Evolutionary conservation across 2,329 filamentous ascomycete genomes (phyloP), one percentile per base, ranked within the genome.

Genomic region (Claviceps cyperi): DNA sequence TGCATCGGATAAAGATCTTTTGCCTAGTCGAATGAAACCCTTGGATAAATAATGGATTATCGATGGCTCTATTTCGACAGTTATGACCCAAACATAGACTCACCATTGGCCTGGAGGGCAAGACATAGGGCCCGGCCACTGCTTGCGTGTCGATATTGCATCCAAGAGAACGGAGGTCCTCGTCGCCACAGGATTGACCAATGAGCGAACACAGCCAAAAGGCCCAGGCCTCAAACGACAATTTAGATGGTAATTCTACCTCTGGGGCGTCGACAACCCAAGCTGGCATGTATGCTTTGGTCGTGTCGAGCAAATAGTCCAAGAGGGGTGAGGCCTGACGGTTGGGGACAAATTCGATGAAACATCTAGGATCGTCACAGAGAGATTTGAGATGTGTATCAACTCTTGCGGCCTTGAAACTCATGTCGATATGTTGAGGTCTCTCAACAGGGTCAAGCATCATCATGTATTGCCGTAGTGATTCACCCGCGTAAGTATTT

Each of bases 181-280:
- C 47, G 49, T 70, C 66, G 7, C 58, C 51, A 17, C 57, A 60
- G 4, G 69, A 56, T 44, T 70, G 66, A 1, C 67, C 68, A 9
- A 69, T 59, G 46, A 69, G 60, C 5, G 66, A 61, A 52, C 67
- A 68, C 3, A 69, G 55, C 66, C 68, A 71, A 46, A 70, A 70
- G 1, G 63, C 65, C 66, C 66, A 69, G 1, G 61, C 52, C 51
- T 69, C 67, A 37, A 68, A 69, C 1, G 64, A 59, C 4, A 62
- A 57, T 1, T 58, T 60, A 38, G 59, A 60, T 14, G 58, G 53
- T 15, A 56, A 55, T n/a, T 63, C 57, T 36, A 56, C 58, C 13
- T 52, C 55, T 15, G 59, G 57, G 6, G 64, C 60, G 19, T 62
- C 60, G 2, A 55, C 57, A 41, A 63, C 57, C 59, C 64, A 65